Evolutionary conservation across 2,329 filamentous ascomycete genomes (phyloP), one percentile per base, ranked within the genome.

Genomic region (Arthrobotrys conoides): DNA sequence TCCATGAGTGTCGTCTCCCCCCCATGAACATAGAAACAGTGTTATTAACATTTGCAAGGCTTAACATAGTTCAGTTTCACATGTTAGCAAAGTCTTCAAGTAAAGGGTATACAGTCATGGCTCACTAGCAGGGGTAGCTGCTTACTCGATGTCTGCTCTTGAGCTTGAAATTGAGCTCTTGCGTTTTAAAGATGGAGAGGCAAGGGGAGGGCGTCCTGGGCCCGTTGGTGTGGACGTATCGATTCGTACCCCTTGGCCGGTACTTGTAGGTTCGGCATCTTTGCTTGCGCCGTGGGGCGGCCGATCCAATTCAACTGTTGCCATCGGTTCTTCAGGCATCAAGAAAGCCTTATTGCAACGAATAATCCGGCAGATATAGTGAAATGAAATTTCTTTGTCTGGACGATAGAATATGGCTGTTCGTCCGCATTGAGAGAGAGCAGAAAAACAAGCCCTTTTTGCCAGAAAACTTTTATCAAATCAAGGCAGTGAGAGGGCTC

Each of bases 11-110:
- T 46, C 73, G 75, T 57, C 73, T 80, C 24, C 81, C 80, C 16
- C 81, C 81, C 59, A 80, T 78, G 66, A 82, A 81, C 51, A 73
- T 72, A 24, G 80, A 80, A 46, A 79, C 65, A 14, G 81, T 82
- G 64, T 69, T 81, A 71, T 82, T 82, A 51, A 81, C 80, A 71
- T 79, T 82, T 36, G 67, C 67, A 22, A 71, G 55, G 22, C 73
- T 77, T 51, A 3, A 14, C 18, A 33, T 3, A 2, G 10, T 67
- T n/a, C 22, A 44, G 22, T 10, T 53, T 18, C 27, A 18, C 18
- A 67, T 24, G 64, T 41, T 10, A 67, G 48, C 22, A 30, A 46
- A 16, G 57, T 18, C 1, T 16, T 1, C 27, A 38, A 8, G 20
- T 18, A 44, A 38, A 48, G 9, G 5, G 20, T 46, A 22, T 20